These are phyloP conservation scores for Kwoniella shandongensis DNA, from an alignment of 768 basidiomycete species.

Conservation along the genomic window DNA sequence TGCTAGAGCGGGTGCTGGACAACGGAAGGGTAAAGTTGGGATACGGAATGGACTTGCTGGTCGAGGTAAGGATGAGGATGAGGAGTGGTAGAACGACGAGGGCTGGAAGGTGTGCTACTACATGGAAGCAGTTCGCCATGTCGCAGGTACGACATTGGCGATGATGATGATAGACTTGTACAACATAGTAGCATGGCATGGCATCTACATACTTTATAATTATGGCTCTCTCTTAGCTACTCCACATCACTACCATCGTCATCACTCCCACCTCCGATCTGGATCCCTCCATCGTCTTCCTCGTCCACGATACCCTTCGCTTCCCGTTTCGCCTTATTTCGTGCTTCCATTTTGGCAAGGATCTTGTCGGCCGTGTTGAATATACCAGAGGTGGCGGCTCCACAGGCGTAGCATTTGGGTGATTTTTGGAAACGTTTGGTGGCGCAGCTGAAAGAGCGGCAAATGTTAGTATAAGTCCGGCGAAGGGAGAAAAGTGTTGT, in stretches of 20 bases:
- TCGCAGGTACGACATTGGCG: too few species aligned
- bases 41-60: constrained; percentile 39
- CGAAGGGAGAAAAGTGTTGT: background rate
- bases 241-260: constrained; percentile 27
- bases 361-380: constrained; percentile 93
- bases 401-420: constrained; percentile 86
- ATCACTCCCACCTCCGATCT: constrained; percentile 43
- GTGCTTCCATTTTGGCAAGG: constrained; percentile 79
- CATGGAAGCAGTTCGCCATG: too few species aligned
- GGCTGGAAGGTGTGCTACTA: too few species aligned
- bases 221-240: constrained; percentile 1
- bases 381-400: constrained; percentile 87
- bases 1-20: constrained; percentile 13
- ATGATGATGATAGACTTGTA: too few species aligned
- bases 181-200: too few species aligned
- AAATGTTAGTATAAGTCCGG: constrained; percentile 1
- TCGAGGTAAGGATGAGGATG: constrained; percentile 32
- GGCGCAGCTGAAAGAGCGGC: constrained; percentile 63
- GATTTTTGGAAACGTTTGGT: constrained; percentile 92
- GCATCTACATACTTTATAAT: too few species aligned
- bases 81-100: constrained; percentile 1
- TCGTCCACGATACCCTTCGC: constrained; percentile 55
- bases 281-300: constrained; percentile 41
- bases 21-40: constrained; percentile 38
- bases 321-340: constrained; percentile 60